Base-by-base conservation (phyloP, 306 rosid genomes). In the Citrullus mucosospermus region DNA sequence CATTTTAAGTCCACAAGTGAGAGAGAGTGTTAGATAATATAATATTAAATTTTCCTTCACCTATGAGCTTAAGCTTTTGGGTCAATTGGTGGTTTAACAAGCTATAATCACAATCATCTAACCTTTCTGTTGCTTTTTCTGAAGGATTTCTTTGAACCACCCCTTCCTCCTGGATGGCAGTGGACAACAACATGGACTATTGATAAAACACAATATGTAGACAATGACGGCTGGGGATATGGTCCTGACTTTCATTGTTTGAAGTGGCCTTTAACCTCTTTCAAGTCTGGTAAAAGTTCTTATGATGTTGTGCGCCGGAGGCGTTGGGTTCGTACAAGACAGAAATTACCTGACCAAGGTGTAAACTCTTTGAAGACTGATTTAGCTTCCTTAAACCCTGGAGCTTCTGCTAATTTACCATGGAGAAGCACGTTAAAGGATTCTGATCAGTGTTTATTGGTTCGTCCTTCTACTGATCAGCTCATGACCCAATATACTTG, bases 141-240 rank as follows among this genome's bases (percentile, higher is more conserved):
- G 70, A 82, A 91, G 97, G 93, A 91, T 83, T 91, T 91, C 87
- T 87, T 83, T 86, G 97, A 91, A 85, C 97, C 97, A n/a, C 93
- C 89, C 36, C 92, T 91, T 82, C 92, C 92, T 70, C 79, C 80
- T 66, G 93, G 97, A 51, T 91, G 97, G 90, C 87, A 85, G 81
- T 91, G 97, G 97, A 71, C 83, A 28, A 87, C 94, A 9, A 81
- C 91, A 13, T 91, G 97, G 97, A 81, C 88, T 78, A 82, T 89
- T 61, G 92, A 91, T 80, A 91, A 87, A 79, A 84, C 83, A 78
- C 91, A 84, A 53, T 82, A 81, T 82, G 94, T 91, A 84, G 97
- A 91, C 88, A 87, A 76, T 80, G 97, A 92, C 74, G 97, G 97
- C 67, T 92, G 97, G 97, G 91, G 91, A 74, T 92, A 92, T 83